Evolutionary conservation across 163 green algal species (phyloP).

Genomic region (Smithsoniella earleae): DNA sequence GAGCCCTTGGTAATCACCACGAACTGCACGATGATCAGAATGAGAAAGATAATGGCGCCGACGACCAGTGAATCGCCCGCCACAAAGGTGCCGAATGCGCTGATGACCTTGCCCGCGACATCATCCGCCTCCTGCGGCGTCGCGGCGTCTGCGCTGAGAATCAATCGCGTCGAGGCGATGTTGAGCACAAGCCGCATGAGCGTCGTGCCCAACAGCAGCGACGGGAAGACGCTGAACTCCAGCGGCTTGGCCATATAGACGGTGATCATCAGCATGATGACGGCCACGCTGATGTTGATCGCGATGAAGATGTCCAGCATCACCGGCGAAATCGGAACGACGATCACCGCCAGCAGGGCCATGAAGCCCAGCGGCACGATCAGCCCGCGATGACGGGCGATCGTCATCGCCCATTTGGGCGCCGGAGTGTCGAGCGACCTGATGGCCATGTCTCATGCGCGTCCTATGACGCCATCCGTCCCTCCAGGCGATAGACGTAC

Average conservation of each 20-base stretch:
- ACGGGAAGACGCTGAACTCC: conserved; percentile 26
- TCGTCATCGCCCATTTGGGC: too few relatives aligned
- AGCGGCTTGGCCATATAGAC: conserved; percentile 17
- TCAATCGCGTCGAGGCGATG: conserved; percentile 15
- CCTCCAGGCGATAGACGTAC: conserved; percentile 2
- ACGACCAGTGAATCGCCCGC: conserved; percentile 7
- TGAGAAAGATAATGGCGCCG: conserved; percentile 27
- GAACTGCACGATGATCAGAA: conserved; percentile 30
- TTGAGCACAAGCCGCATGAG: conserved; percentile 20
- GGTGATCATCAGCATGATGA: conserved; percentile 5
- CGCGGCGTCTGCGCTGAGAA: neutral
- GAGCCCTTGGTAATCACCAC: conserved; percentile 32
- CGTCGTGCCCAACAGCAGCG: conserved; percentile 26
- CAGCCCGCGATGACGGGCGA: neutral
- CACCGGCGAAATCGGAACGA: neutral
- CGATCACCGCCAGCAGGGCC: too few relatives aligned
- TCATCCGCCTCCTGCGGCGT: neutral
- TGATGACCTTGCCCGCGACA: conserved; percentile 18
- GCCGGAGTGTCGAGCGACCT: too few relatives aligned
- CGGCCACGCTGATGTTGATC: neutral
- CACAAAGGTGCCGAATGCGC: conserved; percentile 28
- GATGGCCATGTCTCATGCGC: too few relatives aligned
- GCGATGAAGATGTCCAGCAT: conserved; percentile 10
- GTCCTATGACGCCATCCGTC: neutral
- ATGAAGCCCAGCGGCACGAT: conserved; percentile 13